phyloP scores from a whole-genome alignment of 345 rosid species.

The Citrus trifoliata region DNA sequence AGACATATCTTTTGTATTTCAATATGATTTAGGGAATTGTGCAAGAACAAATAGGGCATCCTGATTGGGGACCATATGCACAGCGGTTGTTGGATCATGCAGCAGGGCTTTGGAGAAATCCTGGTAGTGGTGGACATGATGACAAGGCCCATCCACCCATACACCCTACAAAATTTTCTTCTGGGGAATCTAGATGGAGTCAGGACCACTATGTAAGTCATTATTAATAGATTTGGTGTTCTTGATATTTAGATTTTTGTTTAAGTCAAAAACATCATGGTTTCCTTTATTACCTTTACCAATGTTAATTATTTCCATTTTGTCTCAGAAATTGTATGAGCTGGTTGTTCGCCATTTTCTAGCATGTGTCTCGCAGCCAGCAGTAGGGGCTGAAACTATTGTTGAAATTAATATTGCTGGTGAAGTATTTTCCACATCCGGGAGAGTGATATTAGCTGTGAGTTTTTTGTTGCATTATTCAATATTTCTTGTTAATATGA shows the following conservation, averaged over 20 bases:
- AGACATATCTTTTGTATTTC: slow-evolving; percentile 19
- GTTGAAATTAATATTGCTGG: slow-evolving; percentile 97
- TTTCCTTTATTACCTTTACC: not conserved
- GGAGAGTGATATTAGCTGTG: slow-evolving; percentile 87
- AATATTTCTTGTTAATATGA: not conserved
- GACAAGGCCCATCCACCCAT: slow-evolving; percentile 99
- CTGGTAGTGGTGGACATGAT: slow-evolving; percentile 93
- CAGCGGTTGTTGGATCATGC: slow-evolving; percentile 71
- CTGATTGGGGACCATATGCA: slow-evolving; percentile 91
- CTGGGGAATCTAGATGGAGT: slow-evolving; percentile 83
- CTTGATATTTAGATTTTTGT: not conserved
- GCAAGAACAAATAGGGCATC: slow-evolving; percentile 83
- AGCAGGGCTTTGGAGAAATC: slow-evolving; percentile 90
- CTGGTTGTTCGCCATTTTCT: slow-evolving; percentile 94
- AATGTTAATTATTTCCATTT: slow-evolving; percentile 6
- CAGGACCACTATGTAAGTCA: slow-evolving; percentile 77
- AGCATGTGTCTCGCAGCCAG: slow-evolving; percentile 98
- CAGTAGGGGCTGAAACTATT: slow-evolving; percentile 89
- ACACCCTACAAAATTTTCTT: slow-evolving; percentile 91
- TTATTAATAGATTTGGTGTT: not conserved
- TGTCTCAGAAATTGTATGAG: slow-evolving; percentile 78
- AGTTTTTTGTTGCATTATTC: slow-evolving; percentile 26
- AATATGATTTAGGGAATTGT: slow-evolving; percentile 59
- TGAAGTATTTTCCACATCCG: slow-evolving; percentile 80
- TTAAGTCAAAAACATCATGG: not conserved